A percentile compares a stretch with the other conserved stretches of the same genome.
These are phyloP conservation scores for Celoporthe dispersa DNA, from an alignment of 2,329 filamentous ascomycete species.

Conservation along the genomic window DNA sequence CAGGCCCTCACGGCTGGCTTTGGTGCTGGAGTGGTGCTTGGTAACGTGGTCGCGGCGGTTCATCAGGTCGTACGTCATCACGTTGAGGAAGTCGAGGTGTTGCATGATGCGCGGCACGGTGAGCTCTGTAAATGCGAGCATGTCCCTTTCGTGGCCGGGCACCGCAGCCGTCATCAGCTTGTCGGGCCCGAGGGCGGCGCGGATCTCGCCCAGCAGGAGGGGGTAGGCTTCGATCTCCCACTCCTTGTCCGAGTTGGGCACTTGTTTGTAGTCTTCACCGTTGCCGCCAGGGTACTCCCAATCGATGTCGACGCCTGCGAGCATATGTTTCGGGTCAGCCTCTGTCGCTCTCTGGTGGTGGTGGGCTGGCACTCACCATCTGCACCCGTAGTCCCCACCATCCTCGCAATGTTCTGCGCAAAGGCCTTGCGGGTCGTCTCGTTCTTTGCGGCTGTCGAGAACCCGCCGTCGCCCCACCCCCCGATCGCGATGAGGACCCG, in stretches of 20 bases:
- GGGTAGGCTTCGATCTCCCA: constrained; percentile 67
- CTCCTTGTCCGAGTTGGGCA: constrained; percentile 61
- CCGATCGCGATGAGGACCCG: constrained; percentile 74
- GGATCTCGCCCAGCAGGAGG: constrained; percentile 62
- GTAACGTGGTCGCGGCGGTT: constrained; percentile 72
- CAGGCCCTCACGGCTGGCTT: constrained; percentile 57
- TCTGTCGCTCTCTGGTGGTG: constrained; percentile 27
- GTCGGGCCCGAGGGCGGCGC: constrained; percentile 57
- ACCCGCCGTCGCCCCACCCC: constrained; percentile 74
- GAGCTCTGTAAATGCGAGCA: constrained; percentile 67
- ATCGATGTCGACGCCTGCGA: constrained; percentile 61
- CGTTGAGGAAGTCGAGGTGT: constrained; percentile 68
- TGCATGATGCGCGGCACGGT: constrained; percentile 63
- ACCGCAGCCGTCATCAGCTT: constrained; percentile 71
- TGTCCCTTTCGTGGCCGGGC: constrained; percentile 64
- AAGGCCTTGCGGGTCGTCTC: constrained; percentile 59
- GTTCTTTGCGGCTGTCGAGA: constrained; percentile 59
- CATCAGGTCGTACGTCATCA: constrained; percentile 65
- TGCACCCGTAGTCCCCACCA: constrained; percentile 65
- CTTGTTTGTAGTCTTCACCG: constrained; percentile 68
- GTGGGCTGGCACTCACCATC: constrained; percentile 56
- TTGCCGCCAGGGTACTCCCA: constrained; percentile 70
- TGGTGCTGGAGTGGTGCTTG: constrained; percentile 65
- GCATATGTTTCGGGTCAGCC: neutral
- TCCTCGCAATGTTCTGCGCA: constrained; percentile 65